Conservation (phyloP, 495 filamentous ascomycete genomes). For the Tuber aestivum region DNA sequence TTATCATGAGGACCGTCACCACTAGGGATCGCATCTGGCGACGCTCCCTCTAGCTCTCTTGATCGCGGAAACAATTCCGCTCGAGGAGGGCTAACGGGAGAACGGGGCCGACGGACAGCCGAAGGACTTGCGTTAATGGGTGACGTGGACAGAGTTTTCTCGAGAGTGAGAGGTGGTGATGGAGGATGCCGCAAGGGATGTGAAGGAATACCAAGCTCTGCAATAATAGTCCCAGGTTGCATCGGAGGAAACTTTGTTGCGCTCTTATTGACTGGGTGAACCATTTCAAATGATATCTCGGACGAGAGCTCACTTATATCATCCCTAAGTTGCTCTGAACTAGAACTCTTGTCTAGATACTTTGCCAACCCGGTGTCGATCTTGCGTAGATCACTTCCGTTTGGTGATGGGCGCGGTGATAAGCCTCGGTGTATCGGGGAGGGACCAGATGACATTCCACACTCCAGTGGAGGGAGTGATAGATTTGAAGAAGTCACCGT, state of each 20-base stretch:
- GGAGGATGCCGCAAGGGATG: conserved; percentile 68
- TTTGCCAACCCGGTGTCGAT: conserved; percentile 28
- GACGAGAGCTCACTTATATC: conserved; percentile 71
- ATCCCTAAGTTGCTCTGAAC: conserved; percentile 48
- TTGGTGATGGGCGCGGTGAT: conserved; percentile 37
- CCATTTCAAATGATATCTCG: conserved; percentile 66
- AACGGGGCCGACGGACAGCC: background rate
- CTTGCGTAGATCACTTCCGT: conserved; percentile 23
- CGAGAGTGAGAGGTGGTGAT: conserved; percentile 70
- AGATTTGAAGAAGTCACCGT: conserved; percentile 54
- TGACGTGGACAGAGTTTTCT: conserved; percentile 53
- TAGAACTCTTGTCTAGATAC: conserved; percentile 22
- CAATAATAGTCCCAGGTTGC: conserved; percentile 45
- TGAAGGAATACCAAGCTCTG: conserved; percentile 52
- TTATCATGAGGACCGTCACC: conserved; percentile 7
- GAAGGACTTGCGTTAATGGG: conserved; percentile 39
- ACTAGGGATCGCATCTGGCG: background rate
- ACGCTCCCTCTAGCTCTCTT: background rate
- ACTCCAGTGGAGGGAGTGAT: conserved; percentile 69
- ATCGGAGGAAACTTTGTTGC: conserved; percentile 43
- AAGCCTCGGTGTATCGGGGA: conserved; percentile 37
- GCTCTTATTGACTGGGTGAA: conserved; percentile 44
- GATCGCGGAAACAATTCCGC: conserved; percentile 7
- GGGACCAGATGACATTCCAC: conserved; percentile 59
- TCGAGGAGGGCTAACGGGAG: conserved; percentile 6